Percentiles rank a stretch among this genome's conserved stretches.
Conservation (phyloP, 768 basidiomycete species). For the Galerina sulciceps region DNA sequence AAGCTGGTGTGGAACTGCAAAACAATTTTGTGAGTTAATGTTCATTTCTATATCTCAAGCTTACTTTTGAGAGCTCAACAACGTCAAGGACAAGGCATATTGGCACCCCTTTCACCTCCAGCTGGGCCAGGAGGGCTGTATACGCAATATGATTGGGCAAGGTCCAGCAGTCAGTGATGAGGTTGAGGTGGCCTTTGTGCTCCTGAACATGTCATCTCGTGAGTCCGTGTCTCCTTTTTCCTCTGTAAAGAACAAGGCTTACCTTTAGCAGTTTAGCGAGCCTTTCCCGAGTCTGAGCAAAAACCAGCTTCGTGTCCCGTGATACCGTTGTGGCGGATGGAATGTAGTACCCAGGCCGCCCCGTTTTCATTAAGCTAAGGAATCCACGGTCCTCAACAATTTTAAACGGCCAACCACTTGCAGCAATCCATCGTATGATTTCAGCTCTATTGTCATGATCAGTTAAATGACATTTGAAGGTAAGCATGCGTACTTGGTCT, state of each 20-base stretch:
- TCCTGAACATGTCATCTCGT: slow-evolving; percentile 21
- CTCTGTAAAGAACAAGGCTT: too few relatives aligned
- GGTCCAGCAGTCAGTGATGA: slow-evolving; percentile 40
- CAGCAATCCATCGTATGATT: neutral
- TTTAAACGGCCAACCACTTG: neutral
- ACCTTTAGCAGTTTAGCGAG: slow-evolving; percentile 33
- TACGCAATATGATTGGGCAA: slow-evolving; percentile 36
- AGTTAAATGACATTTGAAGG: slow-evolving; percentile 8
- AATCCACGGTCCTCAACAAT: neutral
- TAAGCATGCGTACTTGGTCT: slow-evolving; percentile 33
- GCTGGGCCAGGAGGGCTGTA: slow-evolving; percentile 33
- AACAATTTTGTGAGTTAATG: too few relatives aligned
- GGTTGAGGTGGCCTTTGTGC: slow-evolving; percentile 33
- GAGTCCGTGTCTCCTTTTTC: too few relatives aligned
- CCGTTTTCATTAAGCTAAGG: neutral
- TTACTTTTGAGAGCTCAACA: slow-evolving; percentile 37
- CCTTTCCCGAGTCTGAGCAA: slow-evolving; percentile 11
- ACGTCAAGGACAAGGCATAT: slow-evolving; percentile 37
- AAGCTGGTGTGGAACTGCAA: slow-evolving; percentile 38
- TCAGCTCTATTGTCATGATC: neutral
- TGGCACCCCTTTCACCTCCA: slow-evolving; percentile 29
- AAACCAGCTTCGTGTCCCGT: slow-evolving; percentile 27
- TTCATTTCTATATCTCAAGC: too few relatives aligned
- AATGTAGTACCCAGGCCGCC: slow-evolving; percentile 35
- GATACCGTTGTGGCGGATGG: slow-evolving; percentile 36